Evolutionary conservation across 768 basidiomycete species (phyloP), one percentile per base, ranked within the genome.

Genomic region (Chalciporus chontae): DNA sequence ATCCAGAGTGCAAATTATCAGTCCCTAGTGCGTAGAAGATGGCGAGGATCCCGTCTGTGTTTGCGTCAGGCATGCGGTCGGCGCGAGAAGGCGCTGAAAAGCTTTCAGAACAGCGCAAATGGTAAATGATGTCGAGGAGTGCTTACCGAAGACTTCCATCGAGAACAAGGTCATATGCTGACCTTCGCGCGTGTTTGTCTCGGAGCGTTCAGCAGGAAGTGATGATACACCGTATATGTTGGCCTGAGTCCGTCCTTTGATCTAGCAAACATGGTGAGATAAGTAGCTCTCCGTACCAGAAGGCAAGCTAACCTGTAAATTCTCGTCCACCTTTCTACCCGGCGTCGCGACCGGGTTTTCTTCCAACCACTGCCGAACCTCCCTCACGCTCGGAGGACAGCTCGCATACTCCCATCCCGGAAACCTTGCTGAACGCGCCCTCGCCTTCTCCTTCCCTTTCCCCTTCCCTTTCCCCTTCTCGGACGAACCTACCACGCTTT

Each of bases 351-450:
- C 39, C 29, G 61, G 51, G 24, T 59, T 61, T 58, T 57, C 59
- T 45, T 60, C 59, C 40, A 90, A 62, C 81, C 85, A 90, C 39
- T 64, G 66, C 39, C 73, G 75, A 3, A 79, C 74, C 61, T 82
- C 73, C 55, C 68, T 74, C 19, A 72, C 63, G 50, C 77, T 81
- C 0, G 91, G 91, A 0, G 94, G 89, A 48, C 64, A 62, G 45
- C 79, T 73, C 0, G 83, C 84, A 68, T 85, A 94, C 58, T 94
- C 91, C 93, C 91, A 94, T 5, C 89, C 89, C 21, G 71, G 66
- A 39, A 34, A 82, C 62, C 52, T 70, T 66, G 4, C 54, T 47
- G 29, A 63, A 19, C 9, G 31, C 31, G 31, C 8, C 8, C 21
- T 4, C 27, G 27, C 10, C 27, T 29, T 29, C 27, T 6, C 27